Conservation (phyloP, 306 rosid genomes). For the Cucurbita argyrosperma region DNA sequence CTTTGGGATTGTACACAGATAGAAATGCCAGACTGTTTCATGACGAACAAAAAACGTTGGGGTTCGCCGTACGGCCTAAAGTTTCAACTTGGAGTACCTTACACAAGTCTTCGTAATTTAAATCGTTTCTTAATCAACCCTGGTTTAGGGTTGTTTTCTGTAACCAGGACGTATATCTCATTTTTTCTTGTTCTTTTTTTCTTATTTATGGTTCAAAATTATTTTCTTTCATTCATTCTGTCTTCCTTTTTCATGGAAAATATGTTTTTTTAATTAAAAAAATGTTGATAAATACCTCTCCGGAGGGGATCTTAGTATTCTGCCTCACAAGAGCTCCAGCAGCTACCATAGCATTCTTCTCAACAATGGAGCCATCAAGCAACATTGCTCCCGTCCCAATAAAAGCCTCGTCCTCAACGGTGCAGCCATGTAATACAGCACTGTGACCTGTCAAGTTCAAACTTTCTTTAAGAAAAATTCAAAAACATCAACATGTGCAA, state of each 20-base stretch:
- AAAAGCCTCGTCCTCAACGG: slow-evolving; percentile 97
- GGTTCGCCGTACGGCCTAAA: neutral
- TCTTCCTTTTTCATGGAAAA: neutral
- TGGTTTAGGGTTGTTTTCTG: neutral
- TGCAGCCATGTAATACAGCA: slow-evolving; percentile 86
- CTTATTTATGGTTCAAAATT: neutral
- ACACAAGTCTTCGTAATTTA: neutral
- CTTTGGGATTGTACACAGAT: neutral
- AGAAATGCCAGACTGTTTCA: neutral
- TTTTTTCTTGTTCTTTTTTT: neutral
- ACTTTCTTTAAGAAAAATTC: neutral
- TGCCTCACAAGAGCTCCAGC: slow-evolving; percentile 97
- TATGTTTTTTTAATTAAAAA: neutral
- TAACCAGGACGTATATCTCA: neutral
- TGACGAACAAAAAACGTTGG: neutral
- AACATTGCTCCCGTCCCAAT: slow-evolving; percentile 91
- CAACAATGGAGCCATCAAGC: slow-evolving; percentile 84
- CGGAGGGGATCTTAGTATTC: slow-evolving; percentile 78
- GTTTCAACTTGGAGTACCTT: neutral
- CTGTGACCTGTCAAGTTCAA: slow-evolving; percentile 51
- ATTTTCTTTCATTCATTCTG: neutral
- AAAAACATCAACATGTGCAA: neutral
- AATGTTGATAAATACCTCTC: slow-evolving; percentile 41
- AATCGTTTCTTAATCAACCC: neutral
- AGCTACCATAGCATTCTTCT: slow-evolving; percentile 92